Evolutionary conservation across 2,329 filamentous ascomycete genomes (phyloP).

Genomic region (Nothophaeocryptopus gaeumannii): DNA sequence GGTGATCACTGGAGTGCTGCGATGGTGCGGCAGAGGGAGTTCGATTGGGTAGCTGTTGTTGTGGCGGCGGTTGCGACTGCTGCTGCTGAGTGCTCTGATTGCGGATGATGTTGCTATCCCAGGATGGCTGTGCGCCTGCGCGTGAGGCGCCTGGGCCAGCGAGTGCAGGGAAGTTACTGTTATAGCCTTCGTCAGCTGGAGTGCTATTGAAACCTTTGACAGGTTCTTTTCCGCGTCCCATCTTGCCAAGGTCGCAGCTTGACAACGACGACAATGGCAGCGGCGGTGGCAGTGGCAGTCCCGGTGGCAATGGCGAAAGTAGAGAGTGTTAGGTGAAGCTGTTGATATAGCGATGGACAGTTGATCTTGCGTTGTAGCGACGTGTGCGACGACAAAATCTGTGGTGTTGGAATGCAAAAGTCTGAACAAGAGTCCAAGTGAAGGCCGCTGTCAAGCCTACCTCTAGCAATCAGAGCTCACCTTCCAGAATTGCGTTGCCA

Average conservation of each 20-base stretch:
- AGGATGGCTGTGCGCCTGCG: slow-evolving; percentile 50
- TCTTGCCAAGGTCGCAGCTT: slow-evolving; percentile 7
- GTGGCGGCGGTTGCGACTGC: slow-evolving; percentile 36
- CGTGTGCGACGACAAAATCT: too few relatives aligned
- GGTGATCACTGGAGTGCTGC: slow-evolving; percentile 52
- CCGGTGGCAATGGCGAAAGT: too few relatives aligned
- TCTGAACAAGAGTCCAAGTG: not conserved
- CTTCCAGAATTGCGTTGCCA: too few relatives aligned
- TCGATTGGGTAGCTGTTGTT: slow-evolving; percentile 37
- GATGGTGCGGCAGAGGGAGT: slow-evolving; percentile 45
- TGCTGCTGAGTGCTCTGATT: slow-evolving; percentile 38
- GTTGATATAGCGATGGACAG: too few relatives aligned
- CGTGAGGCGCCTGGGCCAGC: slow-evolving; percentile 56
- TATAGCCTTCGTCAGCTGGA: slow-evolving; percentile 24
- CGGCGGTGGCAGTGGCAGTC: not conserved
- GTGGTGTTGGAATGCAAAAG: not conserved
- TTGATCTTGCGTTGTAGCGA: too few relatives aligned
- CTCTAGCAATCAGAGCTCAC: too few relatives aligned
- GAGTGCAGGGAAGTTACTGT: slow-evolving; percentile 61
- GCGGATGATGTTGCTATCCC: slow-evolving; percentile 57
- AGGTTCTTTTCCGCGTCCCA: not conserved
- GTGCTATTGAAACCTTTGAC: not conserved
- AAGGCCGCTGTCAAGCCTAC: not conserved
- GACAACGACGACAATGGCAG: not conserved
- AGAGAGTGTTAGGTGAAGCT: too few relatives aligned